Base-by-base conservation (phyloP, 352 stramenopile genomes). In the Pythium brachiatum region DNA sequence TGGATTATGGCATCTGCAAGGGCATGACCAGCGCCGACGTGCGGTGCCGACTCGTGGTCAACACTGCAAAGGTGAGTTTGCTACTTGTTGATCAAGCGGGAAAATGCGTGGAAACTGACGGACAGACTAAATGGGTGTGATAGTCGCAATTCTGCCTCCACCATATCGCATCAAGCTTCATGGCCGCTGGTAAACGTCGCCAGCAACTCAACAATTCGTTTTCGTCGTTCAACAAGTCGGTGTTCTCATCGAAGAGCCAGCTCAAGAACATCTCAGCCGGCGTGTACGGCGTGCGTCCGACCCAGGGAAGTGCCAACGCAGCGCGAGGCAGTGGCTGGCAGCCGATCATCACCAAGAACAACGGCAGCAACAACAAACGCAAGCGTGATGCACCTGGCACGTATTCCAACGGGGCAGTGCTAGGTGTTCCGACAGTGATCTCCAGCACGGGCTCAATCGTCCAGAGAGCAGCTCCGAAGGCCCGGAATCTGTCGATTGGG, bases 1-100 rank as follows among this genome's bases (percentile, higher is more conserved):
- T 86, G 27, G 86, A 94, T 66, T 94, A 85, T 59, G 86, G 83
- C 9, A 86, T 92, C 38, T 94, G 86, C 64, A 92, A 92, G 48
- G 81, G 81, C 57, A 85, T 71, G 36, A 92, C 69, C 1, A 72
- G 69, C 11, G 66, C 65, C 53, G 83, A 92, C 60, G 66, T 72
- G 29, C 81, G 83, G 2, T 94, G 86, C 46, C 78, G 78, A 12
- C 75, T 92, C 29, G 75, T 83, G 16, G 70, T 94, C 27, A 94
- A 94, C 53, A 92, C 69, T 3, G 68, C 83, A 32, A 88, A 88
- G 72, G 81, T 88, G 51, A 26, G 61, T 25, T 25, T 43, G 6
- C 55, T 20, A 12, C 15, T 51, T 6, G 31, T 26, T 31, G 16
- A 21, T 16, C 11, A 7, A 57, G 18, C 3, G 7, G 26, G 18